Evolutionary conservation across 2,329 filamentous ascomycete species (phyloP).

Genomic region (Fusarium algeriense): DNA sequence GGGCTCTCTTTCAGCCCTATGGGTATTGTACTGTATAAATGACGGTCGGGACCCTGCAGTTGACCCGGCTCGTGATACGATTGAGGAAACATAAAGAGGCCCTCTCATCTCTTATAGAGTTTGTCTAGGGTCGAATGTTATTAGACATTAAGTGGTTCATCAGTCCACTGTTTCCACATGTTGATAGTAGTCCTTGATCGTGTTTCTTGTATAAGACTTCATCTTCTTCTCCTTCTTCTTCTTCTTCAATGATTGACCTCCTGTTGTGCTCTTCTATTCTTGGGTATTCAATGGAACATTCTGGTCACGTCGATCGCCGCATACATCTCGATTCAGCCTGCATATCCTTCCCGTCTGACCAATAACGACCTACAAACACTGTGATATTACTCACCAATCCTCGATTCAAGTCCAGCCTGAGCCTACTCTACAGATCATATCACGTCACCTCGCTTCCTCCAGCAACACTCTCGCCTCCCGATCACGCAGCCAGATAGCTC

Average conservation of each 20-base stretch:
- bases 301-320: background rate
- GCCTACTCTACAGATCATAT: background rate
- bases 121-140: background rate
- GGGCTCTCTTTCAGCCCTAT: constrained; percentile 23
- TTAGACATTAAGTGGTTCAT: background rate
- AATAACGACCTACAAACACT: constrained; percentile 1
- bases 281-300: background rate
- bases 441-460: background rate
- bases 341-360: background rate
- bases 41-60: background rate
- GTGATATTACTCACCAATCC: background rate
- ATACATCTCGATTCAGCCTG: background rate
- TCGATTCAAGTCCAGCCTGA: constrained; percentile 8
- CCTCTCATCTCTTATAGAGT: background rate
- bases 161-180: background rate
- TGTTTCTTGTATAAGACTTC: background rate
- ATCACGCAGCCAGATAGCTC: constrained; percentile 9
- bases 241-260: background rate
- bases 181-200: background rate
- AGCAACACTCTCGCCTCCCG: background rate
- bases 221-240: too few relatives aligned
- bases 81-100: constrained; percentile 29
- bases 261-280: background rate
- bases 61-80: constrained; percentile 15
- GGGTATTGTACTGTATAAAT: constrained; percentile 4